Evolutionary conservation across 371 early-diverging fungal species (phyloP), one percentile per base, ranked within the genome.

Genomic region (Cokeromyces recurvatus): DNA sequence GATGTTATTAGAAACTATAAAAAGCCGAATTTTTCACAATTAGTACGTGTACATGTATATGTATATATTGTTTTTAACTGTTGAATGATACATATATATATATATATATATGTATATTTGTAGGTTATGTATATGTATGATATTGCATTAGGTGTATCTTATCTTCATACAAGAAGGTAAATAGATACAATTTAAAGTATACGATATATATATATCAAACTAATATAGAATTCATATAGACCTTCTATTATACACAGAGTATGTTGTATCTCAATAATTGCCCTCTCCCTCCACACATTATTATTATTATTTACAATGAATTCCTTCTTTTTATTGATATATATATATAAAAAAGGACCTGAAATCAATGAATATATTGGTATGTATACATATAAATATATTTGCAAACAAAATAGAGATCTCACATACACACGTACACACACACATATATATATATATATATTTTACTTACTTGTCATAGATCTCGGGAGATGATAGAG

Each of bases 341-440:
- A 16, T 19, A 20, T 23, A 27, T 27, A 27, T 21, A 17, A 32
- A 32, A 27, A 5, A 62, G 62, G 93, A 92, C 55, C 70, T 92
- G 41, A 92, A 92, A 63, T 91, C 92, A n/a, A 85, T 86, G 82
- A 94, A 87, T 48, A 81, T 87, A 24, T 54, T 89, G 53, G 85
- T 84, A 60, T 41, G 59, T 37, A 25, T 9, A 38, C 35, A 5
- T 39, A 21, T 31, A n/a, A 7, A 27, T 11, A 27, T 27, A n/a
- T n/a, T n/a, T n/a, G n/a, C n/a, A n/a, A n/a, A n/a, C n/a, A 32
- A 39, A 12, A 27, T 6, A 47, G 19, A 20, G 12, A 20, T n/a
- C 2, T 27, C 20, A 21, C 19, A 8, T 27, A 27, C 29, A 14
- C 4, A 16, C n/a, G n/a, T n/a, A n/a, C n/a, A n/a, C n/a, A n/a